These are phyloP conservation scores for Oryza meyeriana DNA, from an alignment of 176 grass and related monocot species.

Conservation along the genomic window DNA sequence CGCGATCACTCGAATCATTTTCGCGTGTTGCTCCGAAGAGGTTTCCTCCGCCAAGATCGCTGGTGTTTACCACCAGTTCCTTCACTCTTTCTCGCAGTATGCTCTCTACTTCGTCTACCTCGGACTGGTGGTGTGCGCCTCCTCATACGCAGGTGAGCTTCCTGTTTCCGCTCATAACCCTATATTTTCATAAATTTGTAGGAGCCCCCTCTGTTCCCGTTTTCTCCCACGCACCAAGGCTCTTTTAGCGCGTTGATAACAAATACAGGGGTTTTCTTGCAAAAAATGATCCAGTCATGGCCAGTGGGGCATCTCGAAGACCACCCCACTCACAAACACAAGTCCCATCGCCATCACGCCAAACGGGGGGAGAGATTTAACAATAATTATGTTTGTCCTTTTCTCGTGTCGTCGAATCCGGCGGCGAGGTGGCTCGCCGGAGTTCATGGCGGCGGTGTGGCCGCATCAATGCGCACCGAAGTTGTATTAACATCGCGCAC, in stretches of 20 bases:
- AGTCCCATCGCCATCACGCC: constrained; percentile 51
- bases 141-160: constrained; percentile 78
- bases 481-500: neutral
- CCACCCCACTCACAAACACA: constrained; percentile 45
- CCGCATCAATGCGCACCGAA: neutral
- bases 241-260: neutral
- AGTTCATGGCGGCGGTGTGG: neutral
- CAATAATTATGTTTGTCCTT: constrained; percentile 30
- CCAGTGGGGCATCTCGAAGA: constrained; percentile 53
- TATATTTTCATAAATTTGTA: neutral
- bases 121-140: constrained; percentile 79
- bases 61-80: neutral
- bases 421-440: constrained; percentile 19
- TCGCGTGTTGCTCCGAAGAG: neutral
- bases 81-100: constrained; percentile 47
- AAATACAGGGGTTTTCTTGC: neutral
- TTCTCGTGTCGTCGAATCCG: constrained; percentile 27
- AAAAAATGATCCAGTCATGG: constrained; percentile 38
- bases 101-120: constrained; percentile 99
- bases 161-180: neutral
- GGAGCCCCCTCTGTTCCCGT: neutral
- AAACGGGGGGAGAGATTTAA: constrained; percentile 13
- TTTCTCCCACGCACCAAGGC: neutral
- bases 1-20: neutral
- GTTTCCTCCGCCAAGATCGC: neutral